Evolutionary conservation across 2,329 filamentous ascomycete species (phyloP).

Genomic region (Penicillium sp.): DNA sequence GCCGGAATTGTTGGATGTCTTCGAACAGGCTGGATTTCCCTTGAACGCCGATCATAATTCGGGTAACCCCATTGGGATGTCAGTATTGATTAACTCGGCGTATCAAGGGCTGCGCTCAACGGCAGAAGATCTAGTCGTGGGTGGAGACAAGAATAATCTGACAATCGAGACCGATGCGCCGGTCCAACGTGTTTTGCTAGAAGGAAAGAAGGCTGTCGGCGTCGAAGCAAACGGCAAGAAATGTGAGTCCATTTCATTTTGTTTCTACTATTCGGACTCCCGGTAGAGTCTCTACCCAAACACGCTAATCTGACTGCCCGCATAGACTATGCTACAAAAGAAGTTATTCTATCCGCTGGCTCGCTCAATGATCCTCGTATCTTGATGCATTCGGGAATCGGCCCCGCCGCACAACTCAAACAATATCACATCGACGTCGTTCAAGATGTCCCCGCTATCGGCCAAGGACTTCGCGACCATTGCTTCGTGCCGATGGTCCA

Average conservation of each 20-base stretch:
- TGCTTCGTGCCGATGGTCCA: conserved; percentile 35
- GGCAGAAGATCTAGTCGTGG: conserved; percentile 54
- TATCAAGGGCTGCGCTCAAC: conserved; percentile 55
- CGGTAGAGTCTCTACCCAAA: too few species aligned
- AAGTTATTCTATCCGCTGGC: conserved; percentile 24
- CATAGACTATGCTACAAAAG: conserved; percentile 17
- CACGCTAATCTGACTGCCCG: background rate
- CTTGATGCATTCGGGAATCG: conserved; percentile 55
- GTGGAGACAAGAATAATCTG: conserved; percentile 54
- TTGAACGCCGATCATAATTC: conserved; percentile 62
- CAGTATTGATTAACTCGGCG: conserved; percentile 55
- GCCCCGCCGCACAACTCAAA: conserved; percentile 47
- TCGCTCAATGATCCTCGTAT: conserved; percentile 40
- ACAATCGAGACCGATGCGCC: conserved; percentile 55
- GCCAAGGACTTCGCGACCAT: conserved; percentile 26
- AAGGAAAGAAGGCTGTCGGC: conserved; percentile 52
- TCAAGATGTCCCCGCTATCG: conserved; percentile 22
- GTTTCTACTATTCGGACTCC: background rate
- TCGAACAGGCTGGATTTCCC: conserved; percentile 54
- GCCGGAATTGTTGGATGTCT: conserved; percentile 39
- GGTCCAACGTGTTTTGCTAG: conserved; percentile 54
- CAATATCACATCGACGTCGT: conserved; percentile 44
- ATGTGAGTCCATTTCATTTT: conserved; percentile 34
- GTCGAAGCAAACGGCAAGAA: conserved; percentile 48
- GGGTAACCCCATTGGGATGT: conserved; percentile 62